A percentile compares a stretch with the other conserved stretches of the same genome.
These are phyloP conservation scores for Aureobasidium musti DNA, from an alignment of 2,329 filamentous ascomycete species.

Conservation along the genomic window DNA sequence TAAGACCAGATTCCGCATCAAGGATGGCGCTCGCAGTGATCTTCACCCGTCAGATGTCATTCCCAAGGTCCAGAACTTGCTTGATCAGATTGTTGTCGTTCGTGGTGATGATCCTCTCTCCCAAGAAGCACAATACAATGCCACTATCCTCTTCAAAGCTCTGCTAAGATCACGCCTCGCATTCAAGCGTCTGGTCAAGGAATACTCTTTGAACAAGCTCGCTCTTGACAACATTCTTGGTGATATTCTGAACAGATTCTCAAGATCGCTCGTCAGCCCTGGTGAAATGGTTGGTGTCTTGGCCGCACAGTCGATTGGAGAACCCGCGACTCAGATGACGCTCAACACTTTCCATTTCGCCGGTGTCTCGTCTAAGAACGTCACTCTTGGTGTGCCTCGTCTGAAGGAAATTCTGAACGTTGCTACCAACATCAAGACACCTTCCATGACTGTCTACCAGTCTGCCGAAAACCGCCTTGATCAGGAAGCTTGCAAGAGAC, in stretches of 20 bases:
- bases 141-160: conserved; percentile 89
- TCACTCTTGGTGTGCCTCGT: conserved; percentile 97
- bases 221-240: conserved; percentile 92
- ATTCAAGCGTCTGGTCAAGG: conserved; percentile 87
- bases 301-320: conserved; percentile 96
- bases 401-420: conserved; percentile 99
- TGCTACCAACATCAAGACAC: conserved; percentile 97
- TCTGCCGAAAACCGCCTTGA: conserved; percentile 60
- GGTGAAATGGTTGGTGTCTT: conserved; percentile 99
- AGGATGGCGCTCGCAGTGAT: conserved; percentile 81
- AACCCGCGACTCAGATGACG: conserved; percentile 99
- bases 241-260: conserved; percentile 85
- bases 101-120: conserved; percentile 83
- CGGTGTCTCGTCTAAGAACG: conserved; percentile 99
- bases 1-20: conserved; percentile 86
- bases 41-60: conserved; percentile 86
- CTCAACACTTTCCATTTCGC: conserved; percentile 99
- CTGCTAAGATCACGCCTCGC: conserved; percentile 85
- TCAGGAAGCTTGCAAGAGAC: conserved; percentile 78
- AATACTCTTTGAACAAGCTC: conserved; percentile 83
- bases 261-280: conserved; percentile 79
- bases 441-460: conserved; percentile 92
- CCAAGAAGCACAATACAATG: conserved; percentile 79
- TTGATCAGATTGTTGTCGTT: conserved; percentile 79
- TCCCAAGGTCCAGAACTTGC: conserved; percentile 70